Conservation (phyloP, 2,329 filamentous ascomycete genomes). For the Aspergillus sojae region DNA sequence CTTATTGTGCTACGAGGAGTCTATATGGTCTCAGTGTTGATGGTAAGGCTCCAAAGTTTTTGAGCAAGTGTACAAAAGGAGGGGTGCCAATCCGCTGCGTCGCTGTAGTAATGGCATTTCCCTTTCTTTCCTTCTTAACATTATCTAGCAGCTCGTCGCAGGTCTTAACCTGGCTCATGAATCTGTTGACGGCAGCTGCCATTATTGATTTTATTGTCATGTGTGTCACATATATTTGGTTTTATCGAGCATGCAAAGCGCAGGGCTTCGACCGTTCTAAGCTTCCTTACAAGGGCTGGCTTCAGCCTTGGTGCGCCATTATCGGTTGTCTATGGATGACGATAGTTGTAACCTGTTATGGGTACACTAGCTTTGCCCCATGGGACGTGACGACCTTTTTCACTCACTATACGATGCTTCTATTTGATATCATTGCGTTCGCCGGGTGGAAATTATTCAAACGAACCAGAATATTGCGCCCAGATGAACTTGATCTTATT, state of each 20-base stretch:
- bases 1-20: slow-evolving; percentile 67
- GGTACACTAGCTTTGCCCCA: slow-evolving; percentile 72
- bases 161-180: slow-evolving; percentile 52
- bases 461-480: slow-evolving; percentile 5
- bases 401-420: slow-evolving; percentile 69
- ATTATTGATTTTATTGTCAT: slow-evolving; percentile 51
- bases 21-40: slow-evolving; percentile 69
- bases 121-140: slow-evolving; percentile 70
- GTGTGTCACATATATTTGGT: slow-evolving; percentile 68
- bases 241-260: slow-evolving; percentile 65
- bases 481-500: slow-evolving; percentile 12
- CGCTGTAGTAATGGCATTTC: slow-evolving; percentile 61
- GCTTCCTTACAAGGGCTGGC: slow-evolving; percentile 66
- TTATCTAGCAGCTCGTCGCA: slow-evolving; percentile 62
- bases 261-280: slow-evolving; percentile 67
- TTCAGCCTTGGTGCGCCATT: slow-evolving; percentile 71
- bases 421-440: slow-evolving; percentile 66
- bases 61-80: slow-evolving; percentile 53
- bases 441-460: slow-evolving; percentile 62
- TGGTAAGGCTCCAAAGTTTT: slow-evolving; percentile 58
- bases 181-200: slow-evolving; percentile 23
- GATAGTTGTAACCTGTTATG: slow-evolving; percentile 70
- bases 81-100: slow-evolving; percentile 73
- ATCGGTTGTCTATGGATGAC: slow-evolving; percentile 64
- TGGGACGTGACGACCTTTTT: slow-evolving; percentile 70